Evolutionary conservation across 2,329 filamentous ascomycete species (phyloP).

Genomic region (Aspergillus cejpii): DNA sequence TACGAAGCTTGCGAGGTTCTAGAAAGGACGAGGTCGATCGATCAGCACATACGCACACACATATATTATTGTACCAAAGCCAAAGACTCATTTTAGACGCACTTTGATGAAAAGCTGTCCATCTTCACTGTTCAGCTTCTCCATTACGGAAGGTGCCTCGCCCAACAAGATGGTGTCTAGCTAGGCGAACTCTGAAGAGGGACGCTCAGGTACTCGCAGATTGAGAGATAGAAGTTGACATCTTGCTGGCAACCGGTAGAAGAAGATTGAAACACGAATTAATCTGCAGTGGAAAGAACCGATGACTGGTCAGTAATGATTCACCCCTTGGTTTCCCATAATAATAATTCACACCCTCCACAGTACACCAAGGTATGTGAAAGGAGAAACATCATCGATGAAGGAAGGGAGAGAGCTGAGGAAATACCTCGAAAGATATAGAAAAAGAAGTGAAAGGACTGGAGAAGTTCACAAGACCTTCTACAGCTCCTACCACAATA

Average conservation of each 20-base stretch:
- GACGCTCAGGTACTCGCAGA: constrained; percentile 30
- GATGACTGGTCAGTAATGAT: constrained; percentile 7
- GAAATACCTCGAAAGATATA: not conserved
- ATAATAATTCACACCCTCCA: not conserved
- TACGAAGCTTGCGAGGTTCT: constrained; percentile 95
- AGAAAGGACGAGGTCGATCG: constrained; percentile 9
- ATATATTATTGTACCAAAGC: not conserved
- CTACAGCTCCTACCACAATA: constrained; percentile 10
- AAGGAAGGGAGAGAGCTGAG: not conserved
- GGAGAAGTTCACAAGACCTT: constrained; percentile 11
- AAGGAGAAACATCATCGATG: not conserved
- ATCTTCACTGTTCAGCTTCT: constrained; percentile 47
- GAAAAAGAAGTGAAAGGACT: constrained; percentile 8
- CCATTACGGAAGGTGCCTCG: constrained; percentile 36
- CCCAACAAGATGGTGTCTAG: constrained; percentile 27
- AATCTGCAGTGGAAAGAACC: constrained; percentile 15
- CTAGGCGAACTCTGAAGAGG: constrained; percentile 32
- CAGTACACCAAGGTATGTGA: not conserved
- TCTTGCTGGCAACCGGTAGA: constrained; percentile 25
- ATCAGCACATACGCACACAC: constrained; percentile 5
- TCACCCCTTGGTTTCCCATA: not conserved
- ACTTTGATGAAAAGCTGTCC: constrained; percentile 47
- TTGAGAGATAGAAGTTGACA: constrained; percentile 27
- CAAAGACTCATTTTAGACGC: constrained; percentile 10
- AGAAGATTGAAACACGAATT: constrained; percentile 17